Percentiles rank a stretch among this genome's conserved stretches.
Conservation (phyloP, 495 filamentous ascomycete genomes). For the Annulohypoxylon nitens region DNA sequence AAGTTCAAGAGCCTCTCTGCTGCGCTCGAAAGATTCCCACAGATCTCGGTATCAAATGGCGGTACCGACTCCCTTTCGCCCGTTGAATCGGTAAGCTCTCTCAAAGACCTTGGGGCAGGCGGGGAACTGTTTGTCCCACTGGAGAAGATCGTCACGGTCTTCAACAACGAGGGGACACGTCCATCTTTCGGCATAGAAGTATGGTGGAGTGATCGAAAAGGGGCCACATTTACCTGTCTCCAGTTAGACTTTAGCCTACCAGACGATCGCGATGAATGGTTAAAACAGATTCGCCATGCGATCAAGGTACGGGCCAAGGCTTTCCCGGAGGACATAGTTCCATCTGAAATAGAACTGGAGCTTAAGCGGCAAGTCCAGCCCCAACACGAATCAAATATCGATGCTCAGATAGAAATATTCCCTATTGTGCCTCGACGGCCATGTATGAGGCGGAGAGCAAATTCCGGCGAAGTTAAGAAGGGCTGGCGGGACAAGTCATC, state of each 20-base stretch:
- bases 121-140: conserved; percentile 67
- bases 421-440: conserved; percentile 82
- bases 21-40: conserved; percentile 59
- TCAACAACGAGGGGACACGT: conserved; percentile 81
- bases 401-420: conserved; percentile 80
- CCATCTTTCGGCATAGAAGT: conserved; percentile 86
- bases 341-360: conserved; percentile 71
- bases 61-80: conserved; percentile 24
- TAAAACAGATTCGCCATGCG: conserved; percentile 73
- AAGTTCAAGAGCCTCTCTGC: conserved; percentile 83
- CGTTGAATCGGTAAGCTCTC: conserved; percentile 44
- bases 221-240: conserved; percentile 60
- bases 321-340: conserved; percentile 65
- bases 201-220: conserved; percentile 78
- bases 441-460: conserved; percentile 61
- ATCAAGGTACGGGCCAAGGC: conserved; percentile 64
- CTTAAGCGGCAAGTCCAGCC: conserved; percentile 75
- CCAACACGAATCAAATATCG: conserved; percentile 75
- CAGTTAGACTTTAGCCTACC: conserved; percentile 80
- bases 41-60: conserved; percentile 36
- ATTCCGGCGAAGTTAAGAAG: conserved; percentile 58
- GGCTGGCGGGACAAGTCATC: conserved; percentile 83
- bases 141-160: conserved; percentile 80
- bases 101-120: conserved; percentile 28
- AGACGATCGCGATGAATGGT: conserved; percentile 80